Evolutionary conservation across 805 yeast genomes (phyloP).

Genomic region (Zygotorulaspora florentina): DNA sequence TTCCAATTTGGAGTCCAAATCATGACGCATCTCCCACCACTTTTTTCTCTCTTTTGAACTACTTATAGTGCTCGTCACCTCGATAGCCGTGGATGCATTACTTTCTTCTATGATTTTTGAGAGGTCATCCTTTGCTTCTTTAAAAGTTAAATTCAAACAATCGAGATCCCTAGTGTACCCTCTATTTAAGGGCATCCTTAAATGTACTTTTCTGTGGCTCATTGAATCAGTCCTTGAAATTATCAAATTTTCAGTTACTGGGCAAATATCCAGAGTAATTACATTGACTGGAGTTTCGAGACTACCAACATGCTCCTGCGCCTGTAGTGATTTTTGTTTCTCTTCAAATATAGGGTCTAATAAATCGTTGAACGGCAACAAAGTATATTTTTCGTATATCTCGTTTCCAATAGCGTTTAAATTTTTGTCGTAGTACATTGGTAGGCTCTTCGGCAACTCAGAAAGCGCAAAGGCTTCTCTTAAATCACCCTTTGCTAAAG

Average conservation of each 20-base stretch:
- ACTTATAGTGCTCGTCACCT: conserved; percentile 47
- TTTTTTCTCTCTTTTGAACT: conserved; percentile 55
- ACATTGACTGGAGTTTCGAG: conserved; percentile 27
- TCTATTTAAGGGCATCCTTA: conserved; percentile 59
- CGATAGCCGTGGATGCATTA: conserved; percentile 53
- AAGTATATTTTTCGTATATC: conserved; percentile 15
- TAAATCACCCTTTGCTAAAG: conserved; percentile 3
- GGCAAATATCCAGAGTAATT: conserved; percentile 57
- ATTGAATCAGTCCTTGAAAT: conserved; percentile 43
- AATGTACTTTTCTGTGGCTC: conserved; percentile 39
- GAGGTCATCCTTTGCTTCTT: conserved; percentile 45
- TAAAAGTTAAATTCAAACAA: conserved; percentile 40
- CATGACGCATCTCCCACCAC: conserved; percentile 77
- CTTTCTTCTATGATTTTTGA: conserved; percentile 54
- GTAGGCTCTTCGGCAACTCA: conserved; percentile 22
- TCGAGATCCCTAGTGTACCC: conserved; percentile 44
- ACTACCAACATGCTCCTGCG: conserved; percentile 8
- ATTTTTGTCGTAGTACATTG: conserved; percentile 23
- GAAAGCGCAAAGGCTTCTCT: conserved; percentile 13
- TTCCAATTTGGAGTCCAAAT: conserved; percentile 53
- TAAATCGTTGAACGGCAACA: conserved; percentile 7
- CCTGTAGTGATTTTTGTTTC: conserved; percentile 2
- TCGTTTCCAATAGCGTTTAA: conserved; percentile 17
- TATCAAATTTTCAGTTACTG: conserved; percentile 53
- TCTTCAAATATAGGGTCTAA: conserved; percentile 3